Evolutionary conservation across 2,329 filamentous ascomycete species (phyloP), one percentile per base, ranked within the genome.

Genomic region (Nigrograna mackinnonii): DNA sequence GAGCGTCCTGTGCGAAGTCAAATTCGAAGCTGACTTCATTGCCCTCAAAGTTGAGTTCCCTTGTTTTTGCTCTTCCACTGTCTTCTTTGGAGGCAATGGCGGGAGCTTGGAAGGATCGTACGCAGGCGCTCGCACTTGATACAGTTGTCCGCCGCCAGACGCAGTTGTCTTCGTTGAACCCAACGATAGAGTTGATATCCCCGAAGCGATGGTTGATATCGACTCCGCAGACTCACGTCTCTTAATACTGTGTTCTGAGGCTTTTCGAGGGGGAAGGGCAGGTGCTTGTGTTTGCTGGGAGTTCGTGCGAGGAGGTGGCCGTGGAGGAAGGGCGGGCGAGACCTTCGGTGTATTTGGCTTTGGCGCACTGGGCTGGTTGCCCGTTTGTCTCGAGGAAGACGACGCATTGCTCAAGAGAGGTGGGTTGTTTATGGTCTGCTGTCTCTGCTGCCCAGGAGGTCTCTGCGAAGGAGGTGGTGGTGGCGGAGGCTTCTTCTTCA

Each of bases 81-180:
- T 55, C 37, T 59, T 66, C 53, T 76, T 80, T 1, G 77, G 73
- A 36, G 79, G 80, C 24, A 83, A 66, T 21, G 75, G 69, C 38
- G 82, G 82, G 7, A 84, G 63, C 26, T 74, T 72, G 12, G 73
- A 62, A 36, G 79, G 75, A 46, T 80, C 79, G 66, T 77, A 85
- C 35, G 76, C 75, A 7, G 82, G 82, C 5, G 81, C 78, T 54
- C 75, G 74, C 35, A 79, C 65, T 32, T 70, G 66, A 43, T 66
- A 62, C 18, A 63, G 52, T 26, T 58, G 49, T 16, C 60, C 65
- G 48, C 62, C 44, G 56, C 61, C 43, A 35, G 65, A 64, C n/a
- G 57, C 64, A 39, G 55, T 49, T 18, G 72, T 68, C 37, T 70
- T 72, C 26, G 70, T 71, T 2, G 78, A 79, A 6, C 69, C 65